Conservation (phyloP, 371 early-diverging fungal genomes). For the Mortierella sp. region DNA sequence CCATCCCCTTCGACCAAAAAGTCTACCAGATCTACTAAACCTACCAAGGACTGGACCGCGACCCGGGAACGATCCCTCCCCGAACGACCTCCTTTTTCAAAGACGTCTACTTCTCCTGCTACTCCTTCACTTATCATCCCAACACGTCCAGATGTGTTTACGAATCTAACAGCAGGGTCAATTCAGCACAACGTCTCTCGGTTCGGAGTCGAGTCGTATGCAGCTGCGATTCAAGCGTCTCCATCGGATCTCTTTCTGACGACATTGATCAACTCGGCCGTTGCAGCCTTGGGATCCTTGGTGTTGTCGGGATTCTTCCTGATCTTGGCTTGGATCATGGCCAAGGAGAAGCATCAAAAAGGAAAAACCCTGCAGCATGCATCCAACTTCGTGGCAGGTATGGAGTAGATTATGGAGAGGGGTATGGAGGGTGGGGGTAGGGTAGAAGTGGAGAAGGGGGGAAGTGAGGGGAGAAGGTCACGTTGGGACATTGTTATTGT, state of each 20-base stretch:
- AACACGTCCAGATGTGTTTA: slow-evolving; percentile 32
- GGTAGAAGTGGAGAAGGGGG: no score
- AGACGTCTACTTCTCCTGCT: slow-evolving; percentile 6
- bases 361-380: slow-evolving; percentile 49
- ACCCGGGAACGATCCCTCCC: not conserved
- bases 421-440: slow-evolving; percentile 8
- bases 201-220: slow-evolving; percentile 56
- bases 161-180: slow-evolving; percentile 11
- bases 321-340: slow-evolving; percentile 45
- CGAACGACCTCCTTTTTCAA: slow-evolving; percentile 6
- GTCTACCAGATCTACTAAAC: not conserved
- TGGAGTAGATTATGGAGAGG: not conserved
- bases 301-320: slow-evolving; percentile 44
- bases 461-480: no score
- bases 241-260: slow-evolving; percentile 56
- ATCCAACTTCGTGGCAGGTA: slow-evolving; percentile 43
- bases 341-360: slow-evolving; percentile 37
- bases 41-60: not conserved
- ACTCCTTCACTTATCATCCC: slow-evolving; percentile 23
- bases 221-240: slow-evolving; percentile 55
- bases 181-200: slow-evolving; percentile 35
- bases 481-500: no score
- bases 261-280: slow-evolving; percentile 26
- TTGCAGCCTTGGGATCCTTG: slow-evolving; percentile 31
- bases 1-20: slow-evolving; percentile 4